A percentile compares a stretch with the other conserved stretches of the same genome.
Evolutionary conservation across 768 basidiomycete genomes (phyloP).

Genomic region (Phanerochaete sordida): DNA sequence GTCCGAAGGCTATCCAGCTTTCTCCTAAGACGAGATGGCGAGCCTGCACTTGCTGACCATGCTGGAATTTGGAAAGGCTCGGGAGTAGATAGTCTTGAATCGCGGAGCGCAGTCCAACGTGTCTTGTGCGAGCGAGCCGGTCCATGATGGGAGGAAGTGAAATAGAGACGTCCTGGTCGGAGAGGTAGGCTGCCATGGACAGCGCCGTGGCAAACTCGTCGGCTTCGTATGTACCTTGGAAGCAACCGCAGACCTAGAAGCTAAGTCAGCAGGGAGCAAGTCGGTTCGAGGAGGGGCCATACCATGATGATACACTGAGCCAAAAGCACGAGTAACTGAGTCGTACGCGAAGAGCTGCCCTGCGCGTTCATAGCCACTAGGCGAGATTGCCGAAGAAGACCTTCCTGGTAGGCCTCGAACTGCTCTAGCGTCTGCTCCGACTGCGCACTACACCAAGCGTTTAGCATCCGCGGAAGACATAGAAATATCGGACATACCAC

Average conservation of each 20-base stretch:
- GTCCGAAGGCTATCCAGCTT: slow-evolving; percentile 60
- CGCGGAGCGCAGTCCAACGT: slow-evolving; percentile 1
- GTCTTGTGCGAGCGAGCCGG: not conserved
- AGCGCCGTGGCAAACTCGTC: not conserved
- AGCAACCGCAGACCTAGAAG: slow-evolving; percentile 6
- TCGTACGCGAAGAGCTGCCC: not conserved
- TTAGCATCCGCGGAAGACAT: not conserved
- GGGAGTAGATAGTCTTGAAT: slow-evolving; percentile 11
- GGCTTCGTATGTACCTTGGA: not conserved
- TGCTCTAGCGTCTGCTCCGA: slow-evolving; percentile 6
- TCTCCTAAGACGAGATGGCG: slow-evolving; percentile 25
- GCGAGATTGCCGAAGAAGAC: slow-evolving; percentile 12
- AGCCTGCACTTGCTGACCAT: not conserved
- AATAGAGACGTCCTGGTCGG: not conserved
- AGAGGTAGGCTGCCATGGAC: not conserved
- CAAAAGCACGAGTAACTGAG: slow-evolving; percentile 3
- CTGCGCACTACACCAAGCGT: not conserved
- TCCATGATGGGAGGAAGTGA: not conserved
- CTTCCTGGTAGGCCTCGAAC: slow-evolving; percentile 7
- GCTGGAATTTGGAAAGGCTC: not conserved
- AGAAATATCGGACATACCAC: slow-evolving; percentile 12
- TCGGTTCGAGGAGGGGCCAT: not conserved
- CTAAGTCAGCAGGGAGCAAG: not conserved
- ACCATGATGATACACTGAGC: slow-evolving; percentile 12
- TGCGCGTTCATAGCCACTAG: not conserved